phyloP scores from a whole-genome alignment of 306 rosid species.

The Nissolia schottii region DNA sequence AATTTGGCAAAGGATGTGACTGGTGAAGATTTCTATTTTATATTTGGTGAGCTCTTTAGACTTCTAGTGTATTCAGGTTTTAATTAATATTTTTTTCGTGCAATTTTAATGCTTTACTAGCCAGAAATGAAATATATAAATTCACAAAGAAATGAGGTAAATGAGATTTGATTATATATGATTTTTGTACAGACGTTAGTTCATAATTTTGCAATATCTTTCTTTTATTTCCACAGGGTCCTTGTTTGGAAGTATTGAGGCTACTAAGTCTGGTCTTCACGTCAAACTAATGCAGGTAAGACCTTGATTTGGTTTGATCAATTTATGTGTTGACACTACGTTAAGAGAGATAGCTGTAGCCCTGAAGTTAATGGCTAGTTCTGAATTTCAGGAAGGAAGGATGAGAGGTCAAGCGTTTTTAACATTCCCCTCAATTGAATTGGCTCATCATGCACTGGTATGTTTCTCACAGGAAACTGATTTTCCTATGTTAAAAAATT shows the following conservation, averaged over 20 bases:
- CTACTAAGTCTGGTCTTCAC: constrained; percentile 62
- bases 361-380: constrained; percentile 12
- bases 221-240: constrained; percentile 52
- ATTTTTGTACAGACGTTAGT: not conserved
- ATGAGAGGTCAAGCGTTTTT: constrained; percentile 97
- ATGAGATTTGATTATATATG: not conserved
- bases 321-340: not conserved
- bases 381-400: constrained; percentile 86
- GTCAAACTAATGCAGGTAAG: constrained; percentile 90
- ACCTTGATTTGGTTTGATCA: not conserved
- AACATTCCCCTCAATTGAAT: constrained; percentile 80
- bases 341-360: not conserved
- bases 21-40: constrained; percentile 67
- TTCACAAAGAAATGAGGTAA: not conserved
- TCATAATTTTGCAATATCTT: not conserved
- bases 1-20: constrained; percentile 90
- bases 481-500: not conserved
- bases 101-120: not conserved
- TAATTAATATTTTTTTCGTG: not conserved
- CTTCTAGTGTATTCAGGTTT: not conserved
- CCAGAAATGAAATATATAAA: not conserved
- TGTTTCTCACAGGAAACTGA: constrained; percentile 14
- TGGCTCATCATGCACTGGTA: constrained; percentile 87
- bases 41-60: constrained; percentile 67
- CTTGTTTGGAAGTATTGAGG: constrained; percentile 72